These are phyloP conservation scores for Avicennia marina DNA, from an alignment of 257 asterid species.

Conservation along the genomic window DNA sequence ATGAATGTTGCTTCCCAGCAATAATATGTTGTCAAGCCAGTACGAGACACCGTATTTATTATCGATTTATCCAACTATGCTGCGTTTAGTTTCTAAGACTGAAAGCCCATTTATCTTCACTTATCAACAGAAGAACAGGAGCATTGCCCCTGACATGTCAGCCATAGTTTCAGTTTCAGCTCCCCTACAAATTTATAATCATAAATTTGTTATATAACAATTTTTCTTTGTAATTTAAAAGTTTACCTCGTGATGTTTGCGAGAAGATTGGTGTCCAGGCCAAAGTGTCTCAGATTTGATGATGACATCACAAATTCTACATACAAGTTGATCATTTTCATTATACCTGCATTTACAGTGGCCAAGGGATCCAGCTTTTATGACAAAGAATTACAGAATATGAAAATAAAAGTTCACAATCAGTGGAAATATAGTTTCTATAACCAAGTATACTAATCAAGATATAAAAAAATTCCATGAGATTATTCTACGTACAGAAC, in stretches of 20 bases:
- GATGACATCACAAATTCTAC: constrained; percentile 75
- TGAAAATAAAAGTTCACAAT: constrained; percentile 10
- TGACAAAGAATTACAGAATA: background rate
- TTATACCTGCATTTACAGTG: constrained; percentile 57
- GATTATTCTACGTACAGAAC: constrained; percentile 8
- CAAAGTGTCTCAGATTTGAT: constrained; percentile 78
- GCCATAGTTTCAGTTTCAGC: constrained; percentile 1
- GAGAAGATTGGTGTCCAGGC: constrained; percentile 97
- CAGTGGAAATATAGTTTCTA: background rate
- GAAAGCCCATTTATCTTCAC: background rate
- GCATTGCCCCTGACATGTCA: constrained; percentile 1
- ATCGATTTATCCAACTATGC: background rate
- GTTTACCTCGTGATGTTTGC: constrained; percentile 81
- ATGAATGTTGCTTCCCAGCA: no score
- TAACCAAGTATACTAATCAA: background rate
- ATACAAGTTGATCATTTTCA: constrained; percentile 73
- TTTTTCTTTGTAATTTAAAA: background rate
- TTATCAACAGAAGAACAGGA: background rate
- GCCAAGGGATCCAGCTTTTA: constrained; percentile 6
- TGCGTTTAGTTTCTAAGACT: background rate
- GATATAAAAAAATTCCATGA: no score
- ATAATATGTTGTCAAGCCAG: no score
- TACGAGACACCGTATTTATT: no score
- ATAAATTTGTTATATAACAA: background rate
- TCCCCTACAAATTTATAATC: background rate